Conservation (phyloP, 2,329 filamentous ascomycete genomes). For the Apiospora aurea region DNA sequence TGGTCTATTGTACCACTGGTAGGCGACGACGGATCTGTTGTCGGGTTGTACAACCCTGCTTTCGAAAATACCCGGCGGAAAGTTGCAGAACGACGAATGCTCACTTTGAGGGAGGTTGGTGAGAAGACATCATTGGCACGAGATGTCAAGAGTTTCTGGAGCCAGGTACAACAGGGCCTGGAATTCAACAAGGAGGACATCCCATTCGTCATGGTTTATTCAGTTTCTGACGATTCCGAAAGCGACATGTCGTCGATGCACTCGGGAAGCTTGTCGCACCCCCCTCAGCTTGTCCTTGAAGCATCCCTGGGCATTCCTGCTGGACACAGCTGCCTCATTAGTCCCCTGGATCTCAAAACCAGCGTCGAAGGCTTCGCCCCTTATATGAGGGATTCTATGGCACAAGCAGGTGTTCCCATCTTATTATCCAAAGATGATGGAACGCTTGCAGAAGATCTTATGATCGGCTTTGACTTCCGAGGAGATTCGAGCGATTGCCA, state of each 20-base stretch:
- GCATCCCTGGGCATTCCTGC: conserved; percentile 73
- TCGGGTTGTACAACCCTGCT: conserved; percentile 79
- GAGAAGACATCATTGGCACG: conserved; percentile 77
- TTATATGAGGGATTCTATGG: conserved; percentile 78
- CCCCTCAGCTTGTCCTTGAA: conserved; percentile 73
- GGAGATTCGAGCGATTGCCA: conserved; percentile 75
- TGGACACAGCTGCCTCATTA: conserved; percentile 66
- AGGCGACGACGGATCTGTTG: conserved; percentile 75
- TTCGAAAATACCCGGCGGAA: conserved; percentile 84
- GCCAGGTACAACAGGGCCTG: conserved; percentile 70
- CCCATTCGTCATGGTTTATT: conserved; percentile 80
- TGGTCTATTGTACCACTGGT: conserved; percentile 84
- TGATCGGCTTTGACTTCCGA: conserved; percentile 72
- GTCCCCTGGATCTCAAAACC: conserved; percentile 71
- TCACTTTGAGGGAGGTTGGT: conserved; percentile 78
- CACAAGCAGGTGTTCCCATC: conserved; percentile 68
- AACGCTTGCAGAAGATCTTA: conserved; percentile 68
- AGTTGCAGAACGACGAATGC: conserved; percentile 80
- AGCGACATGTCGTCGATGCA: conserved; percentile 76
- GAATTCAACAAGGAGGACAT: conserved; percentile 78
- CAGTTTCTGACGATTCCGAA: conserved; percentile 72
- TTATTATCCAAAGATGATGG: conserved; percentile 71
- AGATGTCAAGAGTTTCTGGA: conserved; percentile 78
- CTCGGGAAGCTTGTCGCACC: conserved; percentile 68
- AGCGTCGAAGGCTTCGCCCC: conserved; percentile 78